Conservation (phyloP, 2,329 filamentous ascomycete genomes). For the Fusarium camptoceras region DNA sequence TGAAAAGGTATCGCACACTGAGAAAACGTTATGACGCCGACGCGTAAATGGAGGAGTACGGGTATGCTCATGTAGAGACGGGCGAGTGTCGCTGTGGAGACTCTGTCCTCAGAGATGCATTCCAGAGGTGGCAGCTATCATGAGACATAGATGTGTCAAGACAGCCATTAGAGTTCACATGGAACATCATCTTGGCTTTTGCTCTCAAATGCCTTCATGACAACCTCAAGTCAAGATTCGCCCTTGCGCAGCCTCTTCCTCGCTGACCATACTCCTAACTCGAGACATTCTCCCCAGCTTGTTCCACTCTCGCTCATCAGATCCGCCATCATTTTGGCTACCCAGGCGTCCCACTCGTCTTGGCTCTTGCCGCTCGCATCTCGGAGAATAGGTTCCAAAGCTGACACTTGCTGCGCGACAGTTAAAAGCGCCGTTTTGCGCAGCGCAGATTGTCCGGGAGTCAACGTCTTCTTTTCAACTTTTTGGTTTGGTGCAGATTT, state of each 20-base stretch:
- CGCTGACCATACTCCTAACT: slow-evolving; percentile 88
- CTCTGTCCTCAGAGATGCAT: slow-evolving; percentile 6
- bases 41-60: slow-evolving; percentile 44
- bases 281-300: slow-evolving; percentile 86
- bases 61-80: slow-evolving; percentile 15
- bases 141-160: slow-evolving; percentile 26
- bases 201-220: slow-evolving; percentile 8
- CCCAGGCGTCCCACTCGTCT: slow-evolving; percentile 94
- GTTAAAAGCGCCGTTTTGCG: slow-evolving; percentile 84
- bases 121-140: slow-evolving; percentile 18
- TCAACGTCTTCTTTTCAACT: slow-evolving; percentile 65
- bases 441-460: slow-evolving; percentile 76
- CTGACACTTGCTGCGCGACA: slow-evolving; percentile 85
- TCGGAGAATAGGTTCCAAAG: slow-evolving; percentile 83
- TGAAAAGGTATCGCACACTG: slow-evolving; percentile 89
- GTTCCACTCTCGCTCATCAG: slow-evolving; percentile 83
- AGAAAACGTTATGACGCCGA: slow-evolving; percentile 78
- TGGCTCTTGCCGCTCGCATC: slow-evolving; percentile 87
- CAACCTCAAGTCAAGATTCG: slow-evolving; percentile 14
- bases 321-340: slow-evolving; percentile 86
- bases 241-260: slow-evolving; percentile 67
- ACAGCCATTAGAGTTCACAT: slow-evolving; percentile 16
- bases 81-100: slow-evolving; percentile 6
- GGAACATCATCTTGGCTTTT: slow-evolving; percentile 30
- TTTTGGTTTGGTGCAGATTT: slow-evolving; percentile 56